Base-by-base conservation (phyloP, 2,329 filamentous ascomycete genomes). In the Cladosporium phlei region DNA sequence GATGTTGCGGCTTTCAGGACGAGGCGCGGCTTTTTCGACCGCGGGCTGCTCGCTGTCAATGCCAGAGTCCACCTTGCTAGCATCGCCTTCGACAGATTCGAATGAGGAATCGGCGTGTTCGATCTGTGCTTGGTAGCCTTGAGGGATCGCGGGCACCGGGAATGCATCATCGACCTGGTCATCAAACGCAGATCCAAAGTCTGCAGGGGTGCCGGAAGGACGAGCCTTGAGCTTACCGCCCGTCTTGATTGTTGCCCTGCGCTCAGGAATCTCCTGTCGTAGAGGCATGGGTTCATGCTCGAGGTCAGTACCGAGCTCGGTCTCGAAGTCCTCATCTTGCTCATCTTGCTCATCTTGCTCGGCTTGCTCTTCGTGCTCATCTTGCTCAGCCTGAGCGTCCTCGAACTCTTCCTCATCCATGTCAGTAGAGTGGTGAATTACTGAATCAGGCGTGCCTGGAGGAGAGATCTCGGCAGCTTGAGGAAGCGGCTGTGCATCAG, bases 211-310 rank as follows among this genome's bases (percentile, higher is more conserved):
- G 29, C 88, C 81, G 2, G 91, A 96, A 12, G 88, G 82, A 25
- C 91, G 80, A 0, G 90, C 93, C 74, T 95, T 96, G 30, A 97
- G 76, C 65, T 83, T 88, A 9, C 87, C 88, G 6, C 88, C 59
- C 3, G 89, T 86, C 65, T 91, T 93, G 69, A 97, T 90, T 0
- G 91, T 96, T 4, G 91, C 88, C 38, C 88, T 71, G 37, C 82
- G 80, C 58, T 95, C 89, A 1, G 91, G 89, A 48, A 97, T 80
- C 27, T 47, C 51, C 20, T 55, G 49, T n/a, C 38, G 29, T 4
- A 27, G 29, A 16, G 47, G 39, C 21, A 45, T 37, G 7, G 47
- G 33, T 12, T 49, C 47, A 7, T 27, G 22, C 7, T 45, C 42
- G 24, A 29, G 42, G 22, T 45, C 42, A 11, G 16, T 10, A 9